Base-by-base conservation (phyloP, 306 rosid genomes). In the Cicer pinnatifidum region DNA sequence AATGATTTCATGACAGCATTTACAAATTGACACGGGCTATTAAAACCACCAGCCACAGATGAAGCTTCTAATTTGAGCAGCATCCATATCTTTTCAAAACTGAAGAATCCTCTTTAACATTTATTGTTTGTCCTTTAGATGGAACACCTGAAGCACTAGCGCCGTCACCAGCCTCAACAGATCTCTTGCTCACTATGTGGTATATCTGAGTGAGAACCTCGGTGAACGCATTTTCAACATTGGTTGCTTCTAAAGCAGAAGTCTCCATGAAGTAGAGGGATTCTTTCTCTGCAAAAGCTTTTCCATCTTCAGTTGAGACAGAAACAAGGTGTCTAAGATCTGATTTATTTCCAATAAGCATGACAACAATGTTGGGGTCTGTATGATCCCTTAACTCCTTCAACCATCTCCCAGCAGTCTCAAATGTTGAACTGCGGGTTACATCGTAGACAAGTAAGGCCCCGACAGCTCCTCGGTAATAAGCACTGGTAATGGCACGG, bases 211-310 rank as follows among this genome's bases (percentile, higher is more conserved):
- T 47, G 53, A 91, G 81, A 48, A 81, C 91, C 75, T 91, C 89
- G 0, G 87, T 85, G 75, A 91, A 91, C 9, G 97, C 97, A 50
- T 37, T 83, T 35, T 87, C 94, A 11, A 91, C 97, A 58, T 91
- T 91, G 59, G 92, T 91, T 77, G 97, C 85, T 39, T 91, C 94
- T 82, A 91, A 61, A 45, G 97, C 97, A 67, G 97, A 91, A 52
- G 97, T 91, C 73, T 89, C 97, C 97, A 91, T 91, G 85, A 91
- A 91, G 88, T 85, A 91, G 40, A 91, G 86, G 41, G 97, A 87
- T 79, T 91, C 97, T 50, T 73, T 81, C 83, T 91, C 97, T 0
- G 97, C 86, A 76, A 91, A 89, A 15, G 94, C 73, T 59, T 84
- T 85, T 11, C 92, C 97, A 38, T 85, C 89, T 45, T 87, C 92